Conservation (phyloP, 805 yeast genomes). For the Tetrapisispora arboricola region DNA sequence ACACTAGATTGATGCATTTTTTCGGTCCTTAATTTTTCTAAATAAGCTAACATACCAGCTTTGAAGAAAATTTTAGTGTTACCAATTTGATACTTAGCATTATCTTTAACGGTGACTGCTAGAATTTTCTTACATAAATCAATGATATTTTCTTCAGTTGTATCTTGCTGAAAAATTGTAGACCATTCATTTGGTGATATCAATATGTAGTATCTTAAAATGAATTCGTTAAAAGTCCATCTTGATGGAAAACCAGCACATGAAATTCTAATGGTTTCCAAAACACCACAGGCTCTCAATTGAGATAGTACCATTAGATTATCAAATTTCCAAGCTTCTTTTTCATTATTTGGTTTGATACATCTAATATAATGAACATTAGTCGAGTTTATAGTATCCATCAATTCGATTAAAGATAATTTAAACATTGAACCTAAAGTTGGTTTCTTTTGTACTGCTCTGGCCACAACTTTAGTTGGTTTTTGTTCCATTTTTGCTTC, state of each 20-base stretch:
- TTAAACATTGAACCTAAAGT: slow-evolving; percentile 93
- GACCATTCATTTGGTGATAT: slow-evolving; percentile 65
- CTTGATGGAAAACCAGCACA: slow-evolving; percentile 98
- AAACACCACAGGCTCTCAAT: slow-evolving; percentile 95
- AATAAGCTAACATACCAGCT: slow-evolving; percentile 89
- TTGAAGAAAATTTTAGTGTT: slow-evolving; percentile 89
- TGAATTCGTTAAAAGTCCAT: slow-evolving; percentile 91
- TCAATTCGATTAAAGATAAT: slow-evolving; percentile 80
- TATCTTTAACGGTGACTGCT: slow-evolving; percentile 51
- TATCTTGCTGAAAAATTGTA: slow-evolving; percentile 39
- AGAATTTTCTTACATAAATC: slow-evolving; percentile 63
- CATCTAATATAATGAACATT: slow-evolving; percentile 96
- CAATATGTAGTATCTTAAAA: slow-evolving; percentile 75
- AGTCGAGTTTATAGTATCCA: slow-evolving; percentile 87
- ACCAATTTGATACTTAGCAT: slow-evolving; percentile 75
- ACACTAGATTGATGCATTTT: slow-evolving; percentile 71
- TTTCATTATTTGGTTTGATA: slow-evolving; percentile 90
- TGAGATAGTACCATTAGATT: slow-evolving; percentile 92
- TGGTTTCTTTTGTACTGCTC: slow-evolving; percentile 60
- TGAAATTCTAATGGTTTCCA: slow-evolving; percentile 91
- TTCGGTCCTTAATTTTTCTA: slow-evolving; percentile 76
- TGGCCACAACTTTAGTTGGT: slow-evolving; percentile 35
- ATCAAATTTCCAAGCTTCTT: slow-evolving; percentile 92
- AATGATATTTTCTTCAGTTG: slow-evolving; percentile 46
- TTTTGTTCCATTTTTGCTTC: slow-evolving; percentile 28